phyloP scores from a whole-genome alignment of 1,139 yeast species.

The Debaryomycetaceae sp. region DNA sequence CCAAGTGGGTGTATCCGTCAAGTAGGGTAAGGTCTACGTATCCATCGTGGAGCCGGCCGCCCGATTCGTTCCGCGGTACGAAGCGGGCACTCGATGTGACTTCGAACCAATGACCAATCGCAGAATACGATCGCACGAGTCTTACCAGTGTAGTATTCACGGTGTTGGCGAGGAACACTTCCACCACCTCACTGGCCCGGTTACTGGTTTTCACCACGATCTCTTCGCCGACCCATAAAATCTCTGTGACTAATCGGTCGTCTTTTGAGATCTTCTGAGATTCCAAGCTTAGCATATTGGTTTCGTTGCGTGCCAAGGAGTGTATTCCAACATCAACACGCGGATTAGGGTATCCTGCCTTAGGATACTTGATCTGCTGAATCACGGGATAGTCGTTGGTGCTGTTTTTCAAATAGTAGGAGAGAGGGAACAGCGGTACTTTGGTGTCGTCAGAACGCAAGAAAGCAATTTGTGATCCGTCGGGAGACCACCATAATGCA shows the following conservation, averaged over 20 bases:
- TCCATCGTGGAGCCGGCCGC: constrained; percentile 36
- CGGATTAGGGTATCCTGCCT: constrained; percentile 37
- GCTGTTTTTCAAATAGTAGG: constrained; percentile 42
- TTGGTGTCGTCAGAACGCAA: constrained; percentile 40
- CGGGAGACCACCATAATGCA: constrained; percentile 52
- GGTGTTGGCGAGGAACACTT: constrained; percentile 28
- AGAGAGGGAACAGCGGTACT: constrained; percentile 42
- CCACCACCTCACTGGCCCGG: constrained; percentile 33
- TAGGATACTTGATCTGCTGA: constrained; percentile 31
- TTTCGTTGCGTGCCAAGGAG: constrained; percentile 10
- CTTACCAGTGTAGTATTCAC: constrained; percentile 24
- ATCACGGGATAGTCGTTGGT: constrained; percentile 31
- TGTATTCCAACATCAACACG: constrained; percentile 28
- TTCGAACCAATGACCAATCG: constrained; percentile 60
- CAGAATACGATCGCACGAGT: constrained; percentile 11
- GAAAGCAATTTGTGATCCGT: constrained; percentile 35
- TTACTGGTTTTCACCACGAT: constrained; percentile 31
- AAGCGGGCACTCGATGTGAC: constrained; percentile 61
- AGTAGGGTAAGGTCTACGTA: constrained; percentile 44
- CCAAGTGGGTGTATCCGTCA: constrained; percentile 46
- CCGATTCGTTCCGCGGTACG: constrained; percentile 48
- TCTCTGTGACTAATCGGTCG: constrained; percentile 27
- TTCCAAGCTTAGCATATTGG: constrained; percentile 10
- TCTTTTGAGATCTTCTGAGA: constrained; percentile 12
- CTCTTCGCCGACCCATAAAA: constrained; percentile 28